Evolutionary conservation across 495 filamentous ascomycete species (phyloP).

Genomic region (Penicillium tannophilum): DNA sequence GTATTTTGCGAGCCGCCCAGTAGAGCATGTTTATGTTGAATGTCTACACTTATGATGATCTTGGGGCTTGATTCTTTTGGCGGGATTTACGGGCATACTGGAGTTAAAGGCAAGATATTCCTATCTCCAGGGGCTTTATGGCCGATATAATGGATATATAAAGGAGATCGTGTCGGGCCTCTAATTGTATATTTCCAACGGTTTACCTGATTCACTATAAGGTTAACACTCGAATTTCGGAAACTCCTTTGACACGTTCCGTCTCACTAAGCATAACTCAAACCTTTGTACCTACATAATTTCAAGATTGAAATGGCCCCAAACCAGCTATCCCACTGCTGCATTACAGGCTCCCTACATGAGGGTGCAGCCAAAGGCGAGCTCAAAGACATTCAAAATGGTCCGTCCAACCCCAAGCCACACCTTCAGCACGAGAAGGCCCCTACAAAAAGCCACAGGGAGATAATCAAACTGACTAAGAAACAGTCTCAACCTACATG

Average conservation of each 20-base stretch:
- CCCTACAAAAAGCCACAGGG: not conserved
- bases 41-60: not conserved
- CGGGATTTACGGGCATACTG: not conserved
- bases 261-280: too few species aligned
- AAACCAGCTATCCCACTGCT: slow-evolving; percentile 13
- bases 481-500: slow-evolving; percentile 27
- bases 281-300: too few species aligned
- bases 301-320: not conserved
- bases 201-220: too few species aligned
- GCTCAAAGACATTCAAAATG: slow-evolving; percentile 20
- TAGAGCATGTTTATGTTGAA: too few species aligned
- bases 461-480: not conserved
- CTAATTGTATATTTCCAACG: too few species aligned
- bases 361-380: slow-evolving; percentile 27
- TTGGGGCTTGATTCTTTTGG: not conserved
- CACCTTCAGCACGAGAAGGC: not conserved
- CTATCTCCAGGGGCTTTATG: not conserved
- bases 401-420: slow-evolving; percentile 7
- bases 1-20: slow-evolving; percentile 5
- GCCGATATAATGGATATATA: too few species aligned
- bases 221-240: too few species aligned
- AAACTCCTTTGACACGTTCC: too few species aligned
- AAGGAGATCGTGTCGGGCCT: too few species aligned
- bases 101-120: not conserved
- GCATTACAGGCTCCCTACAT: slow-evolving; percentile 21